These are phyloP conservation scores for Chrysopogon serrulatus DNA, from an alignment of 176 grass and related monocot species.

Conservation along the genomic window DNA sequence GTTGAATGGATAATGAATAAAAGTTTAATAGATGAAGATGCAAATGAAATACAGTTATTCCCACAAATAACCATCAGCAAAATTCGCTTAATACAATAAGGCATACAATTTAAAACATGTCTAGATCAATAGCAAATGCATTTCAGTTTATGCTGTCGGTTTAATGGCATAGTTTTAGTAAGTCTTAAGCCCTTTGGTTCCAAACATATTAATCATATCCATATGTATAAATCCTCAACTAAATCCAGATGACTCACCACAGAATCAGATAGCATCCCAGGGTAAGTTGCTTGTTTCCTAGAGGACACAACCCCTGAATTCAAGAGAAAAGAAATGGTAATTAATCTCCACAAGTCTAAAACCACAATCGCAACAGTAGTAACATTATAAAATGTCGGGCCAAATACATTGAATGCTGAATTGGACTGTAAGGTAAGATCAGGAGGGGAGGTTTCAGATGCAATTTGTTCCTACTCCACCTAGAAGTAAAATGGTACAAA, in stretches of 20 bases:
- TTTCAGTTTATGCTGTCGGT: neutral
- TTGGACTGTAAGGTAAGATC: neutral
- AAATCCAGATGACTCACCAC: slow-evolving; percentile 34
- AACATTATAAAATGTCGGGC: neutral
- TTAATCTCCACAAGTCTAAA: neutral
- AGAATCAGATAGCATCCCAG: slow-evolving; percentile 31
- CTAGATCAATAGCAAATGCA: neutral
- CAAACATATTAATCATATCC: neutral
- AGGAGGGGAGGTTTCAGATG: neutral
- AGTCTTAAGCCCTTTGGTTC: neutral
- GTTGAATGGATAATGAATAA: slow-evolving; percentile 6
- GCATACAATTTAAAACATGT: neutral
- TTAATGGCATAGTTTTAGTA: slow-evolving; percentile 8
- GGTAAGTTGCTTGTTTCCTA: slow-evolving; percentile 35
- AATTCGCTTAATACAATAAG: neutral
- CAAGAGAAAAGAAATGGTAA: slow-evolving; percentile 24
- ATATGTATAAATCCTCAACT: slow-evolving; percentile 5
- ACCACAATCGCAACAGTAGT: neutral
- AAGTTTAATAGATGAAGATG: neutral
- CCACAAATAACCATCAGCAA: neutral
- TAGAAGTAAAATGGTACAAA: slow-evolving; percentile 7
- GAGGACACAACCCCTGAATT: slow-evolving; percentile 38
- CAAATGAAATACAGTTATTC: neutral
- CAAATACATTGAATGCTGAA: neutral
- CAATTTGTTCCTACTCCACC: neutral